Conservation (phyloP, 2,329 filamentous ascomycete species). For the Ceratocystis alfenasii region DNA sequence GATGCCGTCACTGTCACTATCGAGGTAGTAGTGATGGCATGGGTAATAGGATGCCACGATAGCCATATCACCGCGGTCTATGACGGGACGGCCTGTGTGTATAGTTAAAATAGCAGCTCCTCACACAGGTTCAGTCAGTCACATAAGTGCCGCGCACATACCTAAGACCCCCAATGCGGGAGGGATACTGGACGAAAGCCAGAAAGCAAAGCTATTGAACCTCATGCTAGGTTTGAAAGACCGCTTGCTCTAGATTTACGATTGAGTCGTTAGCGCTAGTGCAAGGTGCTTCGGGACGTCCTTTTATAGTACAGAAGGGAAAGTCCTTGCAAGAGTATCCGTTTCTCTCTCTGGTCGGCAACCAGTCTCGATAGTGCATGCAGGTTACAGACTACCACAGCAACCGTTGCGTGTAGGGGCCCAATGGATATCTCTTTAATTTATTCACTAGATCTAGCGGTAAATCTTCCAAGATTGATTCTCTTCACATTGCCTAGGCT, state of each 20-base stretch:
- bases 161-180: background rate
- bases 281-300: background rate
- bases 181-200: background rate
- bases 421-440: too few relatives aligned
- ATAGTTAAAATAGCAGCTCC: background rate
- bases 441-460: too few relatives aligned
- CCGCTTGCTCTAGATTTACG: background rate
- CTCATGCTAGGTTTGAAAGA: background rate
- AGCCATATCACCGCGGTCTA: background rate
- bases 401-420: background rate
- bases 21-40: constrained; percentile 8
- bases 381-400: background rate
- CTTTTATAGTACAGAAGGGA: background rate
- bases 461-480: background rate
- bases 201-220: background rate
- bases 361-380: background rate
- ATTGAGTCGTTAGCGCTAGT: background rate
- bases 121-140: background rate
- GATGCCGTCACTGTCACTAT: background rate
- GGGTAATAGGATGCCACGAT: constrained; percentile 3
- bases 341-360: background rate
- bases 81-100: background rate
- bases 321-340: background rate
- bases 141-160: background rate
- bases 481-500: too few relatives aligned